Conservation (phyloP, 805 yeast species). For the Kluyveromyces nonfermentans region DNA sequence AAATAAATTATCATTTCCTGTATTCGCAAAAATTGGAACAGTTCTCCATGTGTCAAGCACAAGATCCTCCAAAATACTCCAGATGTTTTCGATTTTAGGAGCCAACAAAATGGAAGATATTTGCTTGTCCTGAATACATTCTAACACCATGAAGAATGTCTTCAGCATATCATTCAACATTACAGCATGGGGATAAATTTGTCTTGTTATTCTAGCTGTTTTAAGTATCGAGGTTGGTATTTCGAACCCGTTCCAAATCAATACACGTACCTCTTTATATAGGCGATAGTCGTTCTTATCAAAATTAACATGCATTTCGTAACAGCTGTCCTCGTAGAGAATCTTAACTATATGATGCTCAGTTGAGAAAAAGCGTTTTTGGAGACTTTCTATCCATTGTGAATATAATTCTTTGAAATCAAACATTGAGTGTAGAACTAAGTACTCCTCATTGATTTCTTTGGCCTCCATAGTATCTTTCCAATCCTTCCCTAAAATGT, state of each 20-base stretch:
- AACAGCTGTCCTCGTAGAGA: slow-evolving; percentile 16
- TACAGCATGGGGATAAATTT: slow-evolving; percentile 48
- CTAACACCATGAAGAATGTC: slow-evolving; percentile 25
- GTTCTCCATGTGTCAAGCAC: slow-evolving; percentile 43
- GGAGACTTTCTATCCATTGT: slow-evolving; percentile 39
- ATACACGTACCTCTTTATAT: slow-evolving; percentile 45
- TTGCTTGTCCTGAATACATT: slow-evolving; percentile 29
- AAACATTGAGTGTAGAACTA: slow-evolving; percentile 36
- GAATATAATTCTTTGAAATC: slow-evolving; percentile 35
- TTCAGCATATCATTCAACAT: slow-evolving; percentile 43
- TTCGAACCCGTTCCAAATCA: slow-evolving; percentile 41
- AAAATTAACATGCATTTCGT: slow-evolving; percentile 41
- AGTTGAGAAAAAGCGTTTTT: slow-evolving; percentile 13
- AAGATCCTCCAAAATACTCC: slow-evolving; percentile 29
- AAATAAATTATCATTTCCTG: not conserved
- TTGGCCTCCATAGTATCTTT: slow-evolving; percentile 55
- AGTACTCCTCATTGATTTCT: slow-evolving; percentile 43
- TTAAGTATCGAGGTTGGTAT: slow-evolving; percentile 45
- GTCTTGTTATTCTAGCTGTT: slow-evolving; percentile 40
- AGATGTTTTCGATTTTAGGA: slow-evolving; percentile 28
- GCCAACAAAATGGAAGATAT: slow-evolving; percentile 36
- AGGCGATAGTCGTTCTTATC: slow-evolving; percentile 35
- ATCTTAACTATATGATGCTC: slow-evolving; percentile 35
- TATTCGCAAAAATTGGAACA: slow-evolving; percentile 23
- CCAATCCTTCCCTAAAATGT: slow-evolving; percentile 56